Base-by-base conservation (phyloP, 345 rosid species). In the Aquilaria sinensis region DNA sequence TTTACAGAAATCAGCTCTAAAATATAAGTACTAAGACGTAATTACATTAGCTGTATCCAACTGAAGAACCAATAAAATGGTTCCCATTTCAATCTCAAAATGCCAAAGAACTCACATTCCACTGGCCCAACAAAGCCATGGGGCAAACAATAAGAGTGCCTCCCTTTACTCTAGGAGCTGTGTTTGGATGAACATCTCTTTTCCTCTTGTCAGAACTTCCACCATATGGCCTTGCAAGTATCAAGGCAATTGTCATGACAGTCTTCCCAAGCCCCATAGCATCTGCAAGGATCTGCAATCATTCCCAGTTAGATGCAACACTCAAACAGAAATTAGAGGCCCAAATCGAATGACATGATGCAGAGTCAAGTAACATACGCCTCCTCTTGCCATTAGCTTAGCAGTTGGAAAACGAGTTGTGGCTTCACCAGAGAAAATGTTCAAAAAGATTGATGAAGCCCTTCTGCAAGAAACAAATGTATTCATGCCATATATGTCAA, bases 181-280 rank as follows among this genome's bases (percentile, higher is more conserved):
- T 14, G 2, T 63, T 65, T 65, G 48, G 54, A 2, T 51, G 51
- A 48, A 71, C 57, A 51, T 31, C 63, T 68, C 64, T 72, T 43
- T 62, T 76, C 68, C 54, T 64, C 57, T 41, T 69, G 34, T 69
- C 76, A 12, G 69, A 67, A 56, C 54, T 68, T 55, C 83, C 82
- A 67, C 64, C 68, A 55, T 83, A 77, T 14, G 77, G 80, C 65
- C 85, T 70, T 61, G 94, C 75, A 65, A 84, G 90, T 68, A 87
- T 74, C 50, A 87, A 64, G 61, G 90, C 86, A 70, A 87, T 82
- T 37, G 86, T 84, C 94, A 87, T 87, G 64, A 87, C 88, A 3
- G 94, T 87, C 73, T 84, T 87, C 47, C 90, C 94, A 48, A 84
- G 94, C 32, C 90, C 88, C 94, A 87, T 87, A 57, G 94, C 86